Evolutionary conservation across 75 land plant genomes (phyloP).

Genomic region (Ceratopteris richardii): DNA sequence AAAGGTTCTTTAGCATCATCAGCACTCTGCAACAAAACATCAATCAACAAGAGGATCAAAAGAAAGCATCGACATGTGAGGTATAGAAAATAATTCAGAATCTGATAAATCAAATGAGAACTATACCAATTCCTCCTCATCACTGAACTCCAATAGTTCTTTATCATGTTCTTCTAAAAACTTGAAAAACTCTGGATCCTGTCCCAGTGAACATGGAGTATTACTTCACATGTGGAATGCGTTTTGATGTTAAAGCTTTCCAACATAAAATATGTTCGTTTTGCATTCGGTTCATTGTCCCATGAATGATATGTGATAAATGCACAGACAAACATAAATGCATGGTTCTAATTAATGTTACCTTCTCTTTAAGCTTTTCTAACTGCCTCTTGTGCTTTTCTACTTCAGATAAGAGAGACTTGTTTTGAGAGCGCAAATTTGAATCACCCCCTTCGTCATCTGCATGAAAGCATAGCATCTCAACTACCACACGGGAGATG

Average conservation of each 20-base stretch:
- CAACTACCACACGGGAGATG: not conserved
- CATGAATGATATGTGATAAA: too few relatives aligned
- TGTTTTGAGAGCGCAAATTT: constrained; percentile 18
- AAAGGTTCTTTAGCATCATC: constrained; percentile 6
- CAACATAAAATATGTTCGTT: too few relatives aligned
- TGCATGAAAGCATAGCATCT: constrained; percentile 1
- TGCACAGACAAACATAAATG: not conserved
- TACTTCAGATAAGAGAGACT: constrained; percentile 18
- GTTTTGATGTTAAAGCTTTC: not conserved
- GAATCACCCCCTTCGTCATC: constrained; percentile 15
- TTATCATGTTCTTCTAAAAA: constrained; percentile 77
- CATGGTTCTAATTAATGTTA: not conserved
- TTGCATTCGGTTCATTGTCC: too few relatives aligned
- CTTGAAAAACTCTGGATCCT: constrained; percentile 92
- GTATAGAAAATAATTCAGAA: too few relatives aligned
- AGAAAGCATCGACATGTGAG: too few relatives aligned
- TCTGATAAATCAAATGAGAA: not conserved
- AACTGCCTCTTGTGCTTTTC: constrained; percentile 29
- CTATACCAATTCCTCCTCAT: constrained; percentile 57
- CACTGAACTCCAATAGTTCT: constrained; percentile 77
- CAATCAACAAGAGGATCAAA: too few relatives aligned
- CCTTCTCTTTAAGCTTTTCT: constrained; percentile 29
- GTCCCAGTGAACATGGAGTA: not conserved
- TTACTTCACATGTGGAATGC: not conserved
- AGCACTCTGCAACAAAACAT: constrained; percentile 4